Percentiles rank a stretch among this genome's conserved stretches.
Evolutionary conservation across 441 rosid species (phyloP).

Genomic region (Metrosideros polymorpha): DNA sequence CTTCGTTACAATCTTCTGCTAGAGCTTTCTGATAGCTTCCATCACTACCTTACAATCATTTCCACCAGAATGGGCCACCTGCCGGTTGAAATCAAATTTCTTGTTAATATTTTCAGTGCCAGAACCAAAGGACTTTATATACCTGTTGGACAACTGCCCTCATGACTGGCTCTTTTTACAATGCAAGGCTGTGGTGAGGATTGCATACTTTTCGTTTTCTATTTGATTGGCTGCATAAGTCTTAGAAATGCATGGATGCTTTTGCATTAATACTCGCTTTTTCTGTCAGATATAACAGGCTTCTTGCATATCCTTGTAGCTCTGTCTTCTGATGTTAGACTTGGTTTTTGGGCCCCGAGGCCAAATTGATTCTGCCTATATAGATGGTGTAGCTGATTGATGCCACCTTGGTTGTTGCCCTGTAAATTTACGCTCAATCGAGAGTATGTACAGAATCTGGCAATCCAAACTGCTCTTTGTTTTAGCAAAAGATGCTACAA

Average conservation of each 20-base stretch:
- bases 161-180: constrained; percentile 94
- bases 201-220: background rate
- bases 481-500: background rate
- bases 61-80: background rate
- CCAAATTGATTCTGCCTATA: background rate
- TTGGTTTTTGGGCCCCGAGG: background rate
- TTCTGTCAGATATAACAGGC: background rate
- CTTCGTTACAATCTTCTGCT: background rate
- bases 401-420: background rate
- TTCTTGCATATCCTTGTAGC: background rate
- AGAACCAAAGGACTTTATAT: constrained; percentile 69
- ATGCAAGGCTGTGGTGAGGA: constrained; percentile 95
- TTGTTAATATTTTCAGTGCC: constrained; percentile 50
- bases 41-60: background rate
- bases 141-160: constrained; percentile 80
- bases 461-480: background rate
- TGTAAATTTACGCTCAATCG: background rate
- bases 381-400: background rate
- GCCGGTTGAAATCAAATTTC: background rate
- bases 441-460: background rate
- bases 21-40: background rate
- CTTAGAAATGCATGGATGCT: background rate
- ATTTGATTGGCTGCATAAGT: background rate
- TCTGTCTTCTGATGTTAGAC: background rate
- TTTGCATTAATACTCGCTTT: background rate